phyloP scores from a whole-genome alignment of 768 basidiomycete genomes.

The Boletales sp. region DNA sequence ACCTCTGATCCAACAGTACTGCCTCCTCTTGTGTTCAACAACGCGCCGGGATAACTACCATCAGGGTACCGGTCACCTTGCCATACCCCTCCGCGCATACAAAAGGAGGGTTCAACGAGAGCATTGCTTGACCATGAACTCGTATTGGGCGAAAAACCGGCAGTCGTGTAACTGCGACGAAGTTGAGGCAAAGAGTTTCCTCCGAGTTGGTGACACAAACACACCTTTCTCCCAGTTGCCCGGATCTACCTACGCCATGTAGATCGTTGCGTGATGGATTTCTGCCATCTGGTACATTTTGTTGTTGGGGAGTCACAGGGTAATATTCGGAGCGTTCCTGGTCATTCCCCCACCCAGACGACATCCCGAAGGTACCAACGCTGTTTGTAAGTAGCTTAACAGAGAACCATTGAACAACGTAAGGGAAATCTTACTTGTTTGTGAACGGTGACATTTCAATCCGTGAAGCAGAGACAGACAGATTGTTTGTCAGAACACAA shows the following conservation, averaged over 20 bases:
- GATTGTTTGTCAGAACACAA: neutral
- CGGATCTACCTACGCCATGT: neutral
- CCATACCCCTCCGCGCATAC: neutral
- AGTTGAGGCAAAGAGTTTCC: neutral
- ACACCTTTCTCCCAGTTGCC: slow-evolving; percentile 9
- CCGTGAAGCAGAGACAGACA: neutral
- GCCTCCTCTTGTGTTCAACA: neutral
- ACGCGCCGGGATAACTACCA: neutral
- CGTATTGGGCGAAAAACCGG: neutral
- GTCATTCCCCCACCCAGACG: neutral
- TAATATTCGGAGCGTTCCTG: neutral
- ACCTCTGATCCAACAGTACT: neutral
- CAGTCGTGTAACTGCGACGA: neutral
- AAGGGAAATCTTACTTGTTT: slow-evolving; percentile 8
- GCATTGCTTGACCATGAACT: slow-evolving; percentile 1
- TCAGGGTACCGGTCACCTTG: neutral
- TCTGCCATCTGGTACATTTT: neutral
- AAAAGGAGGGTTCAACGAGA: neutral
- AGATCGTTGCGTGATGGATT: neutral
- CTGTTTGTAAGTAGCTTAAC: slow-evolving; percentile 1
- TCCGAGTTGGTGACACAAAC: neutral
- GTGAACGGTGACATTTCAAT: slow-evolving; percentile 6
- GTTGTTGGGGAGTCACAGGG: neutral
- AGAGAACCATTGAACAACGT: neutral
- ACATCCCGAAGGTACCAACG: neutral